Base-by-base conservation (phyloP, 495 filamentous ascomycete species). In the Venustampulla echinocandica region DNA sequence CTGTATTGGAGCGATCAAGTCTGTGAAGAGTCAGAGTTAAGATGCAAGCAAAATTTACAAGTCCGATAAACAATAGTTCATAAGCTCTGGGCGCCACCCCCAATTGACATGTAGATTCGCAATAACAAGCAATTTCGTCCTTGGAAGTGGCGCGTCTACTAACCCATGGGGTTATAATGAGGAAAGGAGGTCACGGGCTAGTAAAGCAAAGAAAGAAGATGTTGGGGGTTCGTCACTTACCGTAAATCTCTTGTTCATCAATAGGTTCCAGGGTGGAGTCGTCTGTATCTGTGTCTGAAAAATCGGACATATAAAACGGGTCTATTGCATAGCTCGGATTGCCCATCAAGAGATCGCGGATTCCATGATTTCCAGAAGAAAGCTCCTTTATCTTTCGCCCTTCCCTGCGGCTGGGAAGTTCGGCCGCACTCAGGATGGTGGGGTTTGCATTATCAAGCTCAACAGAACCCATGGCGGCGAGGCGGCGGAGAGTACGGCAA, bases 191-290 rank as follows among this genome's bases (percentile, higher is more conserved):
- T 47, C 23, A 37, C 28, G 47, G 6, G 24, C 23, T 13, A 28
- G 30, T 15, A 53, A 19, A 30, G 33, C n/a, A 35, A 3, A 24
- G 34, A 18, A n/a, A n/a, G n/a, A n/a, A n/a, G n/a, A n/a, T n/a
- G n/a, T n/a, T n/a, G n/a, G n/a, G n/a, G n/a, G n/a, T n/a, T n/a
- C n/a, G n/a, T n/a, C 24, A 43, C 42, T 53, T 70, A 94, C 89
- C 89, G 58, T 88, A 98, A 19, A 98, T 86, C 64, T 98, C 92
- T 60, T 96, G 93, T 60, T 88, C 87, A 56, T 98, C 92, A 49
- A 98, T 92, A 22, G 81, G 85, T 51, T 95, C 90, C 20, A 80
- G 69, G 4, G 68, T 60, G 14, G 77, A 67, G 36, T 87, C 78
- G 41, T 82, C 82, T 28, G 72, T 72, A 39, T 75, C 74, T 24